Conservation (phyloP, 75 land plant genomes). For the Larix kaempferi region DNA sequence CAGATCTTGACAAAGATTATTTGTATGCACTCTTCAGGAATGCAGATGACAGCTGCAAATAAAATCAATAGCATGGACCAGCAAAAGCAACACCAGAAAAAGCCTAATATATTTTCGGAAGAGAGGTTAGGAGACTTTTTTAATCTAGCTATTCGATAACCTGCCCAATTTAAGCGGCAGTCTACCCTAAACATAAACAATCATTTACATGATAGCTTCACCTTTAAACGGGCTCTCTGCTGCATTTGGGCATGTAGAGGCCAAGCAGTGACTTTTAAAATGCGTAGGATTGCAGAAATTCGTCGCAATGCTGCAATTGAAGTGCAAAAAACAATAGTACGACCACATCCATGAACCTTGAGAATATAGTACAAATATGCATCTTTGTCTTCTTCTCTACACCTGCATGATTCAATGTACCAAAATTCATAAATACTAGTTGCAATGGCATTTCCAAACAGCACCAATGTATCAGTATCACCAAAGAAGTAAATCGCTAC, state of each 20-base stretch:
- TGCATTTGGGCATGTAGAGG: constrained; percentile 98
- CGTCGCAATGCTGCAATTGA: constrained; percentile 91
- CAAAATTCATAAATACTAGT: background rate
- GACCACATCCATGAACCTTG: constrained; percentile 91
- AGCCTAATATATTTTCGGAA: background rate
- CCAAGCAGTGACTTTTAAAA: constrained; percentile 63
- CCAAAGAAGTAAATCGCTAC: background rate
- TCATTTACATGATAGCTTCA: constrained; percentile 10
- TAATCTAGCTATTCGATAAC: background rate
- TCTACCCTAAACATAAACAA: background rate
- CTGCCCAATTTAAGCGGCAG: background rate
- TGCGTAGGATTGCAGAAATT: constrained; percentile 62
- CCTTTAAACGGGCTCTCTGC: constrained; percentile 97
- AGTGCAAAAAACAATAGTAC: constrained; percentile 91
- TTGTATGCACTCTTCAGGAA: background rate
- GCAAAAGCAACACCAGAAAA: background rate
- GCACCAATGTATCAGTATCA: background rate
- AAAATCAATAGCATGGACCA: background rate
- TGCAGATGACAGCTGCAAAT: background rate
- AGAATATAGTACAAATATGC: constrained; percentile 87
- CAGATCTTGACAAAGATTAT: background rate
- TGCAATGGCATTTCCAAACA: background rate
- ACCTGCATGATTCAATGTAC: constrained; percentile 46
- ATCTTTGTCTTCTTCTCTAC: constrained; percentile 97
- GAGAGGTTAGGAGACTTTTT: background rate